Base-by-base conservation (phyloP, 352 stramenopile species). In the Phytophthora macrochlamydospora region DNA sequence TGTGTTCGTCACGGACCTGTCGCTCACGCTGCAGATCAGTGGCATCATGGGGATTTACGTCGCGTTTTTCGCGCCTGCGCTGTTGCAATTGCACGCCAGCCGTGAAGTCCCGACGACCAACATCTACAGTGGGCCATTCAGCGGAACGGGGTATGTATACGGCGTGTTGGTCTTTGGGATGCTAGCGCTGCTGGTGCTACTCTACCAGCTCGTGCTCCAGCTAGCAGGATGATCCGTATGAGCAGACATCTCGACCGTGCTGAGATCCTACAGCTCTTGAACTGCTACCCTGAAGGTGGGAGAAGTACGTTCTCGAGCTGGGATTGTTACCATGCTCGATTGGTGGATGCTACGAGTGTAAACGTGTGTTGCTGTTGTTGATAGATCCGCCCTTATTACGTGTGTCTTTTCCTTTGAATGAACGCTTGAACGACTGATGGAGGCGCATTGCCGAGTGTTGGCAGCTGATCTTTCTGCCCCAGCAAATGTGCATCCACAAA, bases 21-120 rank as follows among this genome's bases (percentile, higher is more conserved):
- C 83, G 7, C 70, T 97, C 64, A 95, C 88, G 33, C 83, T 97
- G 31, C 87, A 97, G 56, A 83, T 97, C 46, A 92, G 83, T 68
- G 86, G 86, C 9, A 73, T 94, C 32, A 76, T 85, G 51, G 86
- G 86, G 14, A 79, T 94, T 54, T 94, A 93, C 61, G 86, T 94
- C 28, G 86, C 86, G 37, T 94, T 94, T 56, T 91, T 94, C 51
- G 83, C 86, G 30, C 86, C 86, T 18, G 83, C 84, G 30, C 65
- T 94, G 56, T 62, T 94, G 45, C 86, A 94, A 56, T 66, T 91
- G 31, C 70, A 75, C 45, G 76, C 82, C 29, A 72, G 62, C 44
- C 75, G 74, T 14, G 79, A 89, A 70, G 74, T 92, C 42, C 67
- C 79, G 3, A 63, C 40, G 1, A 33, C 51, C 1, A 92, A 83